Base-by-base conservation (phyloP, 768 basidiomycete genomes). In the Pisolithus orientalis region DNA sequence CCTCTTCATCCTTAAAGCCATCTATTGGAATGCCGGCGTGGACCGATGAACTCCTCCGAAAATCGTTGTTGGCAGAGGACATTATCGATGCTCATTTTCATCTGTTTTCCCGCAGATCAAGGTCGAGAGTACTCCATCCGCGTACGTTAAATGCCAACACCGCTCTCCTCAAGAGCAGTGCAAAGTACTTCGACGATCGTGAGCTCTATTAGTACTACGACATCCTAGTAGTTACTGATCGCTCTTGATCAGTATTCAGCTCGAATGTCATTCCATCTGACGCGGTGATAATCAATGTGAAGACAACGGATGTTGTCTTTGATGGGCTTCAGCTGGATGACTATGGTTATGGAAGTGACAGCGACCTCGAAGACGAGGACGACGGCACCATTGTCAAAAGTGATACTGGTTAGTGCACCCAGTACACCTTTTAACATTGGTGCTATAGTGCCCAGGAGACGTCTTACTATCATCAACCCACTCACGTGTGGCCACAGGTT, bases 351-450 rank as follows among this genome's bases (percentile, higher is more conserved):
- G 60, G 27, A 31, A 67, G 63, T n/a, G 70, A 72, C 50, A 71
- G 70, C 11, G 70, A 70, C 37, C 62, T 71, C 24, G 70, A 70
- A n/a, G 66, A 69, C 5, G 58, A 59, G 7, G 21, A 54, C 2
- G 54, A 59, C 0, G 16, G 25, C 5, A 16, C 49, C 44, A 42
- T 38, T 46, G 21, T 38, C 17, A 34, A 8, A 25, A 6, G 47
- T 21, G 3, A 14, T 0, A 13, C 49, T 13, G 17, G 17, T 21
- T 21, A 21, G 21, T 21, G 21, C 21, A 21, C 21, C 21, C 21
- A 21, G 21, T 21, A 21, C 21, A 21, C 21, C 21, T 21, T 21
- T 21, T 21, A 21, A 21, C 21, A 21, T 21, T 21, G 21, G 21
- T 21, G 21, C 21, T 21, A 21, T 21, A 21, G 21, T 21, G 21